Evolutionary conservation across 2,329 filamentous ascomycete species (phyloP), one percentile per base, ranked within the genome.

Genomic region (Neonectria coccinea): DNA sequence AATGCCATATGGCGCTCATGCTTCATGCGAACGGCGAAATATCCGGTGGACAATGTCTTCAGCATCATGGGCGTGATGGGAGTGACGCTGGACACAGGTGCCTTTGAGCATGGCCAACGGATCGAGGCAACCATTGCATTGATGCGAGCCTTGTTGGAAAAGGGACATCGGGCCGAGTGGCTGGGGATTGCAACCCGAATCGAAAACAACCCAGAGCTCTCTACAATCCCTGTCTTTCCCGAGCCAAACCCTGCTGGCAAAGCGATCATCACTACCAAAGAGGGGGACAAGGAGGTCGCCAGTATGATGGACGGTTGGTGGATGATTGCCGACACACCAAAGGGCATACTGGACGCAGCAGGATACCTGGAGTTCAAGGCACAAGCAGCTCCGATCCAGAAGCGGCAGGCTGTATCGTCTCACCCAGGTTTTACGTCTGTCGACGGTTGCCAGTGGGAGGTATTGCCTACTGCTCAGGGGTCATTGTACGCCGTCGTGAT

Each of bases 241-340:
- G 85, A 88, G 36, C 76, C 81, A 2, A 71, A 88, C 3, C 62
- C 77, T 1, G 88, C 88, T 66, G 69, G 74, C 0, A 62, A 74
- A 22, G 59, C 60, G 12, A 27, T 81, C 2, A 67, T 78, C 0
- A 61, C 4, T 12, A 47, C 41, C 6, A 12, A 45, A 5, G 18
- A 47, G 62, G 10, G 74, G 70, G 2, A 65, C 61, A 22, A 18
- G n/a, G 42, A 60, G 36, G 50, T 27, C 27, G 41, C 45, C 5
- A 42, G 18, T 20, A 11, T 48, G 11, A 54, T 59, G 33, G 58
- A 56, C 41, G 51, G 45, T 9, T 65, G 62, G 63, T 67, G 63
- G 63, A 53, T 36, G 33, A 44, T 67, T n/a, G 57, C 44, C 14
- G 44, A 57, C 25, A 50, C 47, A 8, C 66, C 66, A 1, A 44